Percentiles rank a stretch among this genome's conserved stretches.
Evolutionary conservation across 1,284 basidiomycete species (phyloP).

Genomic region (Trametes polyzona): DNA sequence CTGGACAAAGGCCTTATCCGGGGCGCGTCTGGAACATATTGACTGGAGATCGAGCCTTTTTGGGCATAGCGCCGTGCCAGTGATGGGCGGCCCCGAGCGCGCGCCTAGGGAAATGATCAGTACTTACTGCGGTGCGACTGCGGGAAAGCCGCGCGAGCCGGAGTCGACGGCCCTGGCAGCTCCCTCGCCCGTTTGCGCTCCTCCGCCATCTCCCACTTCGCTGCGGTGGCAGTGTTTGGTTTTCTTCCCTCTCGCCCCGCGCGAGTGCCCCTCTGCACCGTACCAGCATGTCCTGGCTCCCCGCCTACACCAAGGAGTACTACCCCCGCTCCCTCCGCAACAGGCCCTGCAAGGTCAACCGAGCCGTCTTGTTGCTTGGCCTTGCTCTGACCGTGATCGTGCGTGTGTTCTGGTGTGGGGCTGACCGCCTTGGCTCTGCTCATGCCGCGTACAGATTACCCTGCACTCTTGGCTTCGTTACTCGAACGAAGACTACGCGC

Average conservation of each 20-base stretch:
- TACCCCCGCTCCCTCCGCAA: slow-evolving; percentile 3
- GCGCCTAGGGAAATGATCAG: no score
- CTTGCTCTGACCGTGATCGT: background rate
- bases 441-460: background rate
- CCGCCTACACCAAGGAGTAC: slow-evolving; percentile 6
- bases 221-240: background rate
- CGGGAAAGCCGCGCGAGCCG: no score
- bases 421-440: no score
- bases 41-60: no score
- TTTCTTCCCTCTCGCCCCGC: background rate
- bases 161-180: background rate
- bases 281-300: slow-evolving; percentile 12
- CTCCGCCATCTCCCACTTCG: no score
- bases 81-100: no score
- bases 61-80: no score
- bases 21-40: no score
- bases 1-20: no score
- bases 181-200: no score
- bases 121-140: no score
- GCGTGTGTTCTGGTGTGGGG: no score
- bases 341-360: slow-evolving; percentile 1
- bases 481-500: slow-evolving; percentile 38
- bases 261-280: background rate
- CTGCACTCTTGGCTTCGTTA: slow-evolving; percentile 39
- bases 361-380: background rate